A percentile compares a stretch with the other conserved stretches of the same genome.
Conservation (phyloP, 225 moss, liverwort and hornwort genomes). For the Thuidium tamariscinum region DNA sequence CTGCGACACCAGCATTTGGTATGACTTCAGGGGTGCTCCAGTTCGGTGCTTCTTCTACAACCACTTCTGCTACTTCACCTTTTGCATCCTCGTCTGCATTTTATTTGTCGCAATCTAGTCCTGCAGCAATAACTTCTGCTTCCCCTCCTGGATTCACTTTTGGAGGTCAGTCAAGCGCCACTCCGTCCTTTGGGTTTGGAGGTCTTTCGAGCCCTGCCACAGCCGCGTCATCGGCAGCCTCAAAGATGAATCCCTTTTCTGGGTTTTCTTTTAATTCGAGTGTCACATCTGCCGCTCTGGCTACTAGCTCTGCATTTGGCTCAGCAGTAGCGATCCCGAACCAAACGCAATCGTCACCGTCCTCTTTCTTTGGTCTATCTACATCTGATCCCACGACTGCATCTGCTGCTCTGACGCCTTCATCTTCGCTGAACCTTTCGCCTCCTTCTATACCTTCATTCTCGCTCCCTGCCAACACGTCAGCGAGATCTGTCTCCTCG, state of each 20-base stretch:
- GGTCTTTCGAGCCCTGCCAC: not conserved
- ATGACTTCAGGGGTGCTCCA: constrained; percentile 2
- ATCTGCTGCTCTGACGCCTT: constrained; percentile 4
- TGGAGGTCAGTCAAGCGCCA: constrained; percentile 9
- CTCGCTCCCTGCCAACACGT: constrained; percentile 11
- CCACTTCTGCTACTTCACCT: not conserved
- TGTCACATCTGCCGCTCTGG: constrained; percentile 2
- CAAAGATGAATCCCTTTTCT: constrained; percentile 13
- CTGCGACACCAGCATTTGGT: constrained; percentile 20
- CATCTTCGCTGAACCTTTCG: constrained; percentile 4
- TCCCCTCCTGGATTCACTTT: constrained; percentile 33
- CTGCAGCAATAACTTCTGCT: constrained; percentile 13
- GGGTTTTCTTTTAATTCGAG: constrained; percentile 35
- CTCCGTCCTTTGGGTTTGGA: constrained; percentile 15
- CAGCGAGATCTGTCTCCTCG: constrained; percentile 1
- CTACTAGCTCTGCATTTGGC: constrained; percentile 26
- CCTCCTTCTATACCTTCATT: constrained; percentile 16
- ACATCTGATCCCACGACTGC: constrained; percentile 12
- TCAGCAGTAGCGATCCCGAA: not conserved
- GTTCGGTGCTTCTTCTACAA: constrained; percentile 14
- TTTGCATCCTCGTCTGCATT: constrained; percentile 12
- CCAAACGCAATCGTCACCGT: constrained; percentile 7
- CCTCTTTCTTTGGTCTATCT: constrained; percentile 30
- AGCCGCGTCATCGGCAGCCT: not conserved
- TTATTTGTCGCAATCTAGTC: constrained; percentile 6